Evolutionary conservation across 352 stramenopile genomes (phyloP).

Genomic region (Globisporangium orthogonon): DNA sequence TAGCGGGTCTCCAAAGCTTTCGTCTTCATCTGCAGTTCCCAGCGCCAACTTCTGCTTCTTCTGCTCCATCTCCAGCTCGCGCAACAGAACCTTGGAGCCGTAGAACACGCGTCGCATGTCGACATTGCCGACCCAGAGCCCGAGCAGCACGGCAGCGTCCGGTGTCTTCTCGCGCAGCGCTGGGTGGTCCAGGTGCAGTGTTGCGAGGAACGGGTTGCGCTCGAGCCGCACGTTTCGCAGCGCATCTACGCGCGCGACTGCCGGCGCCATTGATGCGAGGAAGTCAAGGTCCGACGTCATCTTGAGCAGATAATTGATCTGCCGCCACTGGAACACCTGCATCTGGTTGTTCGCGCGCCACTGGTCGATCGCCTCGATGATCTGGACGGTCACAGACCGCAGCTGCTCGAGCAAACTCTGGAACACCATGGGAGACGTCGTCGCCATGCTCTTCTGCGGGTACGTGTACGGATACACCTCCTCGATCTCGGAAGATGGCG

Average conservation of each 20-base stretch:
- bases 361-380: slow-evolving; percentile 59
- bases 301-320: slow-evolving; percentile 77
- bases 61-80: slow-evolving; percentile 27
- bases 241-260: slow-evolving; percentile 19
- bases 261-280: slow-evolving; percentile 19
- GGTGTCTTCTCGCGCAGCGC: slow-evolving; percentile 24
- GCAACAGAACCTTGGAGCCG: slow-evolving; percentile 37
- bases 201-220: slow-evolving; percentile 61
- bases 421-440: slow-evolving; percentile 48
- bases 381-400: slow-evolving; percentile 49
- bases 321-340: slow-evolving; percentile 63
- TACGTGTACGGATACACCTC: slow-evolving; percentile 20
- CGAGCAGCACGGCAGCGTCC: slow-evolving; percentile 22
- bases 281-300: slow-evolving; percentile 67
- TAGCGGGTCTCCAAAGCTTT: background rate
- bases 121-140: slow-evolving; percentile 40
- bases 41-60: slow-evolving; percentile 3
- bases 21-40: background rate
- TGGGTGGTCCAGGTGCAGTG: slow-evolving; percentile 52
- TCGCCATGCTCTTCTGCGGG: slow-evolving; percentile 9
- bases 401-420: slow-evolving; percentile 62
- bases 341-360: slow-evolving; percentile 30
- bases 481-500: slow-evolving; percentile 6
- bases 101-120: slow-evolving; percentile 52
- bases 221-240: slow-evolving; percentile 40